phyloP scores from a whole-genome alignment of 306 rosid genomes.

The apple (Malus domestica) region ASM211411v1 NC_041803.1:44422001-44422500 shows the following conservation, averaged over 20 bases:
- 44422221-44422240: not conserved
- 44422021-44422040: not conserved
- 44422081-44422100: constrained; percentile 99
- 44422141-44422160: constrained; percentile 58
- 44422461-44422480: constrained; percentile 40
- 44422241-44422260: not conserved
- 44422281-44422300: constrained; percentile 48
- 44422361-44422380: constrained; percentile 50
- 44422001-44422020: not conserved
- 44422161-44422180: constrained; percentile 41
- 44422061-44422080: constrained; percentile 99
- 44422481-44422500: constrained; percentile 68
- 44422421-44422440: no score
- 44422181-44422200: constrained; percentile 99
- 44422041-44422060: constrained; percentile 42
- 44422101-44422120: constrained; percentile 57
- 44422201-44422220: constrained; percentile 51
- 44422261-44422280: constrained; percentile 67
- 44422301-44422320: not conserved
- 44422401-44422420: not conserved
- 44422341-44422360: constrained; percentile 38
- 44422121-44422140: constrained; percentile 53
- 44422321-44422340: constrained; percentile 70
- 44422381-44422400: constrained; percentile 52
- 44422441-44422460: not conserved